Percentiles rank a stretch among this genome's conserved stretches.
These are phyloP conservation scores for Nakataea oryzae DNA, from an alignment of 2,329 filamentous ascomycete species.

Conservation along the genomic window DNA sequence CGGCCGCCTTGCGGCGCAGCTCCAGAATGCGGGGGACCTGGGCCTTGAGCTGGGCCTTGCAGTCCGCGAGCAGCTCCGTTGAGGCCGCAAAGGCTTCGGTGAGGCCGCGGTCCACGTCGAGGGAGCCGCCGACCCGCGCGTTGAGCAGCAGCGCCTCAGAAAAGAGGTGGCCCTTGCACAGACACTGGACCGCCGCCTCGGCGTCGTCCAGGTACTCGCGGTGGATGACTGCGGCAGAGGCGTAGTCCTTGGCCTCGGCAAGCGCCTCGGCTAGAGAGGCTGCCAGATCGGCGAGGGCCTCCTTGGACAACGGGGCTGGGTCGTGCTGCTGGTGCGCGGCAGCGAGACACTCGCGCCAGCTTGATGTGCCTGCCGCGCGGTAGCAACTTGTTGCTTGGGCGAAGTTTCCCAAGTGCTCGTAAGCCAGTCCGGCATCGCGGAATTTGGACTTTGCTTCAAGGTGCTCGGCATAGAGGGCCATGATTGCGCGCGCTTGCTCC, in stretches of 20 bases:
- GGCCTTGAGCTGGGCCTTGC: slow-evolving; percentile 70
- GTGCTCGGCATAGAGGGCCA: slow-evolving; percentile 66
- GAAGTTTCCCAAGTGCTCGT: slow-evolving; percentile 75
- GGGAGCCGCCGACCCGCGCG: slow-evolving; percentile 40
- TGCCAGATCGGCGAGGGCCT: slow-evolving; percentile 59
- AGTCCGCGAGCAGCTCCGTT: slow-evolving; percentile 89
- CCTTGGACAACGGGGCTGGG: slow-evolving; percentile 8
- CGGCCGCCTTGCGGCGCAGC: slow-evolving; percentile 66
- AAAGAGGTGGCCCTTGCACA: slow-evolving; percentile 84
- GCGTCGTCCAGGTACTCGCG: slow-evolving; percentile 70
- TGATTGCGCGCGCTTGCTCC: slow-evolving; percentile 55
- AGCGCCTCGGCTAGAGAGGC: slow-evolving; percentile 66
- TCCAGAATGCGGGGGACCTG: slow-evolving; percentile 82
- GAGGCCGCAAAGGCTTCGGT: slow-evolving; percentile 71
- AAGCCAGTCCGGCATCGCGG: slow-evolving; percentile 80
- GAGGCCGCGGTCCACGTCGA: slow-evolving; percentile 71
- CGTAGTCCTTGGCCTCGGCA: slow-evolving; percentile 75
- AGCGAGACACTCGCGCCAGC: slow-evolving; percentile 87
- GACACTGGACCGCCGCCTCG: slow-evolving; percentile 57
- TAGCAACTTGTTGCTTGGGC: slow-evolving; percentile 71
- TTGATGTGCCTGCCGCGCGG: slow-evolving; percentile 59
- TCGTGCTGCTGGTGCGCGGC: slow-evolving; percentile 53
- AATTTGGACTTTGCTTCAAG: slow-evolving; percentile 67
- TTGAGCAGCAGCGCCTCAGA: slow-evolving; percentile 78
- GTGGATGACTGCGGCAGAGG: slow-evolving; percentile 68